Evolutionary conservation across 305 asterid genomes (phyloP), one percentile per base, ranked within the genome.

Genomic region (Fraxinus sp.): DNA sequence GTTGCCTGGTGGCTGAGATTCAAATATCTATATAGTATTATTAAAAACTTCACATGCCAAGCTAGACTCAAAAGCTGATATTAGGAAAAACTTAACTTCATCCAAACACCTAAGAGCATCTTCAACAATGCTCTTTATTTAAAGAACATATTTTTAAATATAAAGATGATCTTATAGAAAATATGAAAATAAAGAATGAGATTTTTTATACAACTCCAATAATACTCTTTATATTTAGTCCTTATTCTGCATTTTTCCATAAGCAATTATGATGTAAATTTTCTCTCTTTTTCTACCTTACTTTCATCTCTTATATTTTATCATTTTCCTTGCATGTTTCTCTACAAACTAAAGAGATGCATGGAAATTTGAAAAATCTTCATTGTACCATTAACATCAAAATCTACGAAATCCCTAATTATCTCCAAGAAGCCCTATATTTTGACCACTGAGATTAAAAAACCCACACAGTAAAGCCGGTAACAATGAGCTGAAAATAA

Each of bases 1-100:
- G 41, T 79, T 79, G 87, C 87, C 81, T 86, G 90, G 86, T 39
- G 86, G 89, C 89, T 85, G 86, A 87, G 79, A 80, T 87, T 87
- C 88, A 92, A 91, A 84, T 85, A 87, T 75, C 88, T 86, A 83
- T 84, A 88, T 86, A 85, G 90, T 46, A 16, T 71, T 32, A 68
- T 86, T 87, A 84, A 80, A 84, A 41, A 84, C 83, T 80, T 84
- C 8, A 76, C 37, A 43, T 57, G 76, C 41, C 68, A 71, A 46
- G 71, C 43, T 22, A 84, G 80, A 84, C 77, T 76, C 39, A 36
- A 24, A 72, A 83, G 77, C 81, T 64, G 72, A 78, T 9, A 52
- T 22, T 83, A 68, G 10, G 33, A 64, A 84, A 75, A 30, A 26
- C 73, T 70, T 64, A 80, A 49, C 71, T 64, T 66, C 41, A 57